Evolutionary conservation across 805 yeast genomes (phyloP).

Genomic region (Suhomyces vadensis): DNA sequence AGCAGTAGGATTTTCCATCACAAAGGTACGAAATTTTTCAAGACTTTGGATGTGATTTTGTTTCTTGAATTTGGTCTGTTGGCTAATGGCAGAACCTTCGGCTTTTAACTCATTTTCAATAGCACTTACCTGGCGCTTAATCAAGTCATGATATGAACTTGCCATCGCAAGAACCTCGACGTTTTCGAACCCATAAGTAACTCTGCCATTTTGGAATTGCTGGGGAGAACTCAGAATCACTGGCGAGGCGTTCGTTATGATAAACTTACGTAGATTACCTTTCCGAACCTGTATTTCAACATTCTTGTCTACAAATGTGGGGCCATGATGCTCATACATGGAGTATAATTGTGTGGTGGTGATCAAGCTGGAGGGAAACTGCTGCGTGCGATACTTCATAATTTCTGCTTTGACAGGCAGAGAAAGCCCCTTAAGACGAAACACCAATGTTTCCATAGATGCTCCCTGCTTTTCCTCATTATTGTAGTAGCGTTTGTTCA

Average conservation of each 20-base stretch:
- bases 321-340: slow-evolving; percentile 43
- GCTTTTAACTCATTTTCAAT: slow-evolving; percentile 7
- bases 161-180: slow-evolving; percentile 37
- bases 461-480: slow-evolving; percentile 11
- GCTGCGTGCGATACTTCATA: slow-evolving; percentile 31
- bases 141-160: slow-evolving; percentile 21
- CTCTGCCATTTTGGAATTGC: slow-evolving; percentile 33
- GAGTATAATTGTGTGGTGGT: slow-evolving; percentile 52
- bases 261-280: slow-evolving; percentile 40
- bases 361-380: slow-evolving; percentile 42
- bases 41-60: slow-evolving; percentile 16
- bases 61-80: slow-evolving; percentile 10
- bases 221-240: slow-evolving; percentile 40
- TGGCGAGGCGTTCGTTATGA: slow-evolving; percentile 47
- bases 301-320: slow-evolving; percentile 51
- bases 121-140: slow-evolving; percentile 14
- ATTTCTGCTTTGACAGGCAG: slow-evolving; percentile 38
- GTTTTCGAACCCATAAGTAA: slow-evolving; percentile 45
- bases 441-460: slow-evolving; percentile 29
- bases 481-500: slow-evolving; percentile 27
- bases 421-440: slow-evolving; percentile 35
- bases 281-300: slow-evolving; percentile 38
- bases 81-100: not conserved
- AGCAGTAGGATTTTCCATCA: slow-evolving; percentile 27
- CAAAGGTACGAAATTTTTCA: slow-evolving; percentile 23